Conservation (phyloP, 495 filamentous ascomycete genomes). For the Aspergillus affinis region DNA sequence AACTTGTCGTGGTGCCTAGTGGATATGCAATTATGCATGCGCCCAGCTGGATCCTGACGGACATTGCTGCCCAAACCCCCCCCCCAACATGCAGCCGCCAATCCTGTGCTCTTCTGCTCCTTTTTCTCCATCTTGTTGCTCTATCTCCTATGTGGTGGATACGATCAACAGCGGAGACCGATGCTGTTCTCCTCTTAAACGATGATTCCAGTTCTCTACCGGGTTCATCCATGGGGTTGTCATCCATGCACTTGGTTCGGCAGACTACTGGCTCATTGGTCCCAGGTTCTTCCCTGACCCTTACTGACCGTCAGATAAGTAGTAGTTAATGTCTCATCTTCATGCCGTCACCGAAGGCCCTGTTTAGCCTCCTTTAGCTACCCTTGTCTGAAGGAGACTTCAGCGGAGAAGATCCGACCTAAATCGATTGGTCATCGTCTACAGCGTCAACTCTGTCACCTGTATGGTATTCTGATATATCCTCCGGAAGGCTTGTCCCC, state of each 20-base stretch:
- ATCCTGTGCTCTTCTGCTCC: constrained; percentile 19
- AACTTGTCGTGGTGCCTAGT: constrained; percentile 18
- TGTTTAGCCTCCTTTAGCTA: constrained; percentile 18
- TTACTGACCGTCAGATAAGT: constrained; percentile 10
- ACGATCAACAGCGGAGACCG: constrained; percentile 26
- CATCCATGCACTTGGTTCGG: constrained; percentile 11
- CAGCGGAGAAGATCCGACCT: background rate
- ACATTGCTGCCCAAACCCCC: constrained; percentile 41
- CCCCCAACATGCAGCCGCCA: constrained; percentile 9
- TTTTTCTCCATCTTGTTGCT: constrained; percentile 15
- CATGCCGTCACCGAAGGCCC: constrained; percentile 17
- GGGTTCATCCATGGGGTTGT: constrained; percentile 18
- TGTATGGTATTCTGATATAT: constrained; percentile 1
- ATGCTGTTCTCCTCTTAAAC: constrained; percentile 26
- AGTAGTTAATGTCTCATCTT: background rate
- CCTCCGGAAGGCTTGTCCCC: constrained; percentile 9
- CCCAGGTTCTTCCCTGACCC: background rate
- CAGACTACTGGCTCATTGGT: constrained; percentile 14
- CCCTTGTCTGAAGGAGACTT: constrained; percentile 18
- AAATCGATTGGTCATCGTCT: background rate
- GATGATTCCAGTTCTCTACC: constrained; percentile 19
- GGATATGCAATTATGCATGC: constrained; percentile 20
- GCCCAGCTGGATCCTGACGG: constrained; percentile 27
- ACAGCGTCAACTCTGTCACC: background rate
- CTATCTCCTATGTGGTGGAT: constrained; percentile 18